Evolutionary conservation across 139 green algal species (phyloP).

Genomic region (Chloropicon primus): DNA sequence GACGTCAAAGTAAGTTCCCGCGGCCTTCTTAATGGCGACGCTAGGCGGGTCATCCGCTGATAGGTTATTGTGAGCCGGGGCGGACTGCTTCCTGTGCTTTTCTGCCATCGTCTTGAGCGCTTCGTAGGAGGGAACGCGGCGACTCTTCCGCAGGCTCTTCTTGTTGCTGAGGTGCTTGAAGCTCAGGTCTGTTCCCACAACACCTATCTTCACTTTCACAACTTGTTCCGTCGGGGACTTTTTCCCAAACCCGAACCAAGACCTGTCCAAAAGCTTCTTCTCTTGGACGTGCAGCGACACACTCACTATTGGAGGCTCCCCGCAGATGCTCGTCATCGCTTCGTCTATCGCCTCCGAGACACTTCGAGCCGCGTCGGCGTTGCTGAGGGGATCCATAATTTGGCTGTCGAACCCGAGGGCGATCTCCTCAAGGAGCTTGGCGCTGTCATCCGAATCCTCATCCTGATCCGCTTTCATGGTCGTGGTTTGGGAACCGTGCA

Average conservation of each 20-base stretch:
- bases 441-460: neutral
- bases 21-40: neutral
- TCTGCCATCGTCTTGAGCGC: slow-evolving; percentile 35
- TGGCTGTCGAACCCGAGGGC: neutral
- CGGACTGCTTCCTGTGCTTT: slow-evolving; percentile 6
- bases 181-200: slow-evolving; percentile 47
- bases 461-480: neutral
- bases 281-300: slow-evolving; percentile 34
- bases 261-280: neutral
- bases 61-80: neutral
- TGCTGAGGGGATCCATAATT: neutral
- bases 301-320: slow-evolving; percentile 40
- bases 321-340: neutral
- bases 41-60: neutral
- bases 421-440: neutral
- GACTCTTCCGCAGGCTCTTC: slow-evolving; percentile 27
- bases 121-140: slow-evolving; percentile 61
- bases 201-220: slow-evolving; percentile 31
- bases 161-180: slow-evolving; percentile 27
- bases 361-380: neutral
- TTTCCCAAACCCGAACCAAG: neutral
- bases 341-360: neutral
- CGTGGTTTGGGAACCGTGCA: neutral
- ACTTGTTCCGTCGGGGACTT: neutral
- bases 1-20: neutral